Evolutionary conservation across 2,329 filamentous ascomycete genomes (phyloP).

Genomic region (Botrytis fabae): DNA sequence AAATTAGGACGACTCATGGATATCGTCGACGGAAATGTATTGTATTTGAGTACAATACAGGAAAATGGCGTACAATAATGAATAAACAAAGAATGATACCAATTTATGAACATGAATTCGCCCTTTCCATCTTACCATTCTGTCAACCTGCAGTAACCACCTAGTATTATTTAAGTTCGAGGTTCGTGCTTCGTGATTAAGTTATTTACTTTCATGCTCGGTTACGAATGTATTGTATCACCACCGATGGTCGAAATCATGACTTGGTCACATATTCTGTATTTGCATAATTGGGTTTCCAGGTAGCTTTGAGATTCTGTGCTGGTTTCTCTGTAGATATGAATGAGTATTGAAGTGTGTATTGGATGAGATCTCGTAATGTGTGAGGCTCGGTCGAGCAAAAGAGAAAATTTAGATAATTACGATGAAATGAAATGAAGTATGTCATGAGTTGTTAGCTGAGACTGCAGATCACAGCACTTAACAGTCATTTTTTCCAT

Average conservation of each 20-base stretch:
- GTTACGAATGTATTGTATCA: not conserved
- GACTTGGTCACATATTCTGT: not conserved
- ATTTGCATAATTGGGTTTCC: not conserved
- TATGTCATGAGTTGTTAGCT: not conserved
- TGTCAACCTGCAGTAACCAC: not conserved
- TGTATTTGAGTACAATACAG: not conserved
- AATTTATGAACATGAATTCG: not conserved
- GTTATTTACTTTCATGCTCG: not conserved
- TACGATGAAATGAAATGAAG: not conserved
- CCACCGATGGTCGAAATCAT: not conserved
- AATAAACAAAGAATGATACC: slow-evolving; percentile 7
- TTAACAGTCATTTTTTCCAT: not conserved
- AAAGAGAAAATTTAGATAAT: not conserved
- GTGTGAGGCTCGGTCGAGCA: not conserved
- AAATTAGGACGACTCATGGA: not conserved
- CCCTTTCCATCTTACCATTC: not conserved
- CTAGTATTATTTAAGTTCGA: not conserved
- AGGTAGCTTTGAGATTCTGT: not conserved
- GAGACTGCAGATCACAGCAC: not conserved
- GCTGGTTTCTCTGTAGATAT: not conserved
- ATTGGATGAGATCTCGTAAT: not conserved
- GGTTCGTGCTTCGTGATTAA: not conserved
- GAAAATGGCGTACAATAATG: slow-evolving; percentile 4
- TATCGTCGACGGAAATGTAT: not conserved
- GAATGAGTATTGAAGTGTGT: not conserved